Base-by-base conservation (phyloP, 2,329 filamentous ascomycete genomes). In the Clarireedia hainanense region DNA sequence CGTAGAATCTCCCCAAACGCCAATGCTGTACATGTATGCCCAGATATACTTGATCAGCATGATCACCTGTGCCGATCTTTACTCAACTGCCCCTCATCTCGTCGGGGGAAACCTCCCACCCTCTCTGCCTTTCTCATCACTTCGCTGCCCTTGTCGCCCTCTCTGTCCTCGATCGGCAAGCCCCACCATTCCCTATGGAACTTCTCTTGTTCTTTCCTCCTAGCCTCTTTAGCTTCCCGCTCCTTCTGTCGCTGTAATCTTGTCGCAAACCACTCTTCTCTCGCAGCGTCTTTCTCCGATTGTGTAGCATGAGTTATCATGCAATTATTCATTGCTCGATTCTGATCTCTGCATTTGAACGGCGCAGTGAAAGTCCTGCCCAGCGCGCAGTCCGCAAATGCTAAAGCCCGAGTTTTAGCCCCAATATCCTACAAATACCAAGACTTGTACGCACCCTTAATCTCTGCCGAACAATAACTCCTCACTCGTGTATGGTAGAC, bases 201-300 rank as follows among this genome's bases (percentile, higher is more conserved):
- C 47, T 77, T 76, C 70, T 85, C 81, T 73, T 86, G 83, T 65
- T 84, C 81, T 52, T 75, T 73, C 61, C 80, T 79, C 64, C 82
- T 74, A 58, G 74, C 74, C 55, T 80, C 77, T 65, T 85, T 84
- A 60, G 79, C 77, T 71, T 90, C 85, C 39, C 84, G 75, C 71
- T 86, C 83, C 56, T 75, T 75, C 64, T 84, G 80, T 55, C 91
- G 79, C 73, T 90, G 82, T 64, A 89, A 77, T 51, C 89, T 80
- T 61, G 81, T 79, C 51, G 84, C 82, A 71, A 97, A 97, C 94
- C 94, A 99, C 70, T 97, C 91, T 71, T 91, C 88, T 52, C 94
- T 79, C 61, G 94, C 94, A 24, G 83, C 84, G 74, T 99, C 94
- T 72, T 95, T 81, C 70, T 95, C 89, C 54, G 80, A 83, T 61